These are phyloP conservation scores for Curvularia spicifera DNA, from an alignment of 2,329 filamentous ascomycete species.

Conservation along the genomic window DNA sequence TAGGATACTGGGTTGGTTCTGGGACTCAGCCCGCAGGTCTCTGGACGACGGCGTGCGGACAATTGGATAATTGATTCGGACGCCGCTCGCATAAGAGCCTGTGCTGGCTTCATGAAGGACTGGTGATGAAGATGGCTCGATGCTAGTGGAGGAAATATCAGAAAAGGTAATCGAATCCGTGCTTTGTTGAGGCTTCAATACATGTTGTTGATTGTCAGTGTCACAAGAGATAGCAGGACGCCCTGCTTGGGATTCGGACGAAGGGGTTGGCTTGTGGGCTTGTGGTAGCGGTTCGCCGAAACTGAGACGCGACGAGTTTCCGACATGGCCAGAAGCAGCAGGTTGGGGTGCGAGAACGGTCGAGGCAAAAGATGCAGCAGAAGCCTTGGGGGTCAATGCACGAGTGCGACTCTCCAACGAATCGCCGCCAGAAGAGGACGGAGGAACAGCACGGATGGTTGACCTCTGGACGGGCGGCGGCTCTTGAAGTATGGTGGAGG, in stretches of 20 bases:
- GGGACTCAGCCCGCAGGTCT: constrained; percentile 46
- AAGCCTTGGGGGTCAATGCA: constrained; percentile 47
- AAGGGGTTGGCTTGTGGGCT: constrained; percentile 35
- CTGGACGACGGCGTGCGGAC: constrained; percentile 46
- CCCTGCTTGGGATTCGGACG: constrained; percentile 38
- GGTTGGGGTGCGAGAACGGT: constrained; percentile 34
- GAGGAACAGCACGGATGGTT: constrained; percentile 49
- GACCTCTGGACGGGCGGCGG: constrained; percentile 33
- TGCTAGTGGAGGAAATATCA: constrained; percentile 43
- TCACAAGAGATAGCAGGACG: constrained; percentile 44
- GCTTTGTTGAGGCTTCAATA: constrained; percentile 37
- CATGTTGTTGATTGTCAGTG: constrained; percentile 38
- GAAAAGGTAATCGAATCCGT: constrained; percentile 47
- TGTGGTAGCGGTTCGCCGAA: constrained; percentile 32
- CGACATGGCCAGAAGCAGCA: constrained; percentile 34
- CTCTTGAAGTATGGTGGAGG: constrained; percentile 45
- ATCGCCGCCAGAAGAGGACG: constrained; percentile 45
- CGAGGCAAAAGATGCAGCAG: constrained; percentile 47
- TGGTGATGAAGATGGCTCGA: constrained; percentile 41
- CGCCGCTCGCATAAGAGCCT: constrained; percentile 44
- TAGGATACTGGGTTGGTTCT: constrained; percentile 41
- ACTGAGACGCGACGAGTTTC: constrained; percentile 39
- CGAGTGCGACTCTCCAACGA: constrained; percentile 38
- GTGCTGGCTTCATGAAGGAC: constrained; percentile 47
- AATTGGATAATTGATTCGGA: constrained; percentile 46